Evolutionary conservation across 257 asterid species (phyloP), one percentile per base, ranked within the genome.

Genomic region (Scutellaria barbata): DNA sequence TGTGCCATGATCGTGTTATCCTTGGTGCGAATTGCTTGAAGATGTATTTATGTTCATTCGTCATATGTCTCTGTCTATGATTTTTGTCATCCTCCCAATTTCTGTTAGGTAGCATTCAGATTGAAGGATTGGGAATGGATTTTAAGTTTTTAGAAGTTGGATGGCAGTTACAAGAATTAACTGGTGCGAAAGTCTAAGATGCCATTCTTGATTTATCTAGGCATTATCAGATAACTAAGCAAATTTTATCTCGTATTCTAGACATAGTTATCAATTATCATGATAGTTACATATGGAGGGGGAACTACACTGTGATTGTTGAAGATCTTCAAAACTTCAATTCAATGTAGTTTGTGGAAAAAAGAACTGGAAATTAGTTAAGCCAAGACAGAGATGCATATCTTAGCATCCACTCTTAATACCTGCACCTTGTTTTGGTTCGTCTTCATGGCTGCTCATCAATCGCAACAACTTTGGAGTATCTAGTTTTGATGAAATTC

Each of bases 141-240:
- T 30, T 30, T 30, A 4, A 30, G 35, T 30, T 11, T 12, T 64
- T 10, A 13, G 56, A 56, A 56, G 48, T 57, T 57, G 58, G 20
- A 42, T 57, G 16, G 69, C 76, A n/a, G 64, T 62, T 37, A 48
- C 25, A 50, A 61, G 42, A 59, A 16, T 3, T 25, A 17, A 66
- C 7, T 43, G 10, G 0, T 22, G 22, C 22, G n/a, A 1, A 57
- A 41, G n/a, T 43, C 3, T n/a, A 39, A 1, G 52, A 39, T n/a
- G 42, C 41, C 14, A 17, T 18, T 8, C 4, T 67, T 16, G 51
- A 17, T 10, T 18, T 7, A 6, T 37, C 20, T 68, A 11, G 10
- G 16, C 6, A 20, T 13, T 42, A 51, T 54, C 51, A 22, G 51
- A 30, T 57, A 14, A 10, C 67, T 30, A 57, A 45, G 40, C 10